Evolutionary conservation across 2,329 filamentous ascomycete genomes (phyloP), one percentile per base, ranked within the genome.

Genomic region (Penicillium sp.): DNA sequence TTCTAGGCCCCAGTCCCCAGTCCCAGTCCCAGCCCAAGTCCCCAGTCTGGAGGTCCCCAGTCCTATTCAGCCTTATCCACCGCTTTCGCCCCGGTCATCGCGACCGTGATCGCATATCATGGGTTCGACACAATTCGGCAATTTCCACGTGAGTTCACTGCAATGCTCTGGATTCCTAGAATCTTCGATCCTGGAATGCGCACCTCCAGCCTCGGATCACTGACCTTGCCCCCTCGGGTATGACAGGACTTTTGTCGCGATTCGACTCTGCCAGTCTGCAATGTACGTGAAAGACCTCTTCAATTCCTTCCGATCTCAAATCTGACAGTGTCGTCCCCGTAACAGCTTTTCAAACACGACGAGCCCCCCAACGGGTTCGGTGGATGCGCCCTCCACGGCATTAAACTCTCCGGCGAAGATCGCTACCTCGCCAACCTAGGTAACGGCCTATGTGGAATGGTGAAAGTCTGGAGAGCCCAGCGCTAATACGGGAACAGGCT

Each of bases 251-350:
- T 93, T 68, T 93, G 87, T 77, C 84, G 80, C 66, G 86, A 90
- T 73, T 87, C 87, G 60, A 90, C 86, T 47, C 76, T 91, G 61
- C 87, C 87, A 44, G 76, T 91, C 61, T 93, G 87, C 77, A 91
- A 91, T 78, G 86, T 90, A 78, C 62, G 85, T 79, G 44, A 50
- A 34, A 1, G 39, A 42, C 40, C 36, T 41, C 24, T 28, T 50
- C 34, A 18, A 24, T 40, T 31, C 20, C 5, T 11, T 11, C 31
- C 16, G 31, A 16, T 20, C 31, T 9, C 31, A 20, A 5, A n/a
- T 11, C 28, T 29, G 28, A n/a, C 28, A 13, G 7, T 10, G 16
- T 34, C 18, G 3, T 18, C 16, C 49, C 39, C 37, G 10, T 44
- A 26, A 26, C 16, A 89, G 84, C 77, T 95, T 58, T 82, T 91